Conservation (phyloP, 1,139 yeast species). For the Debaryomyces udenii region DNA sequence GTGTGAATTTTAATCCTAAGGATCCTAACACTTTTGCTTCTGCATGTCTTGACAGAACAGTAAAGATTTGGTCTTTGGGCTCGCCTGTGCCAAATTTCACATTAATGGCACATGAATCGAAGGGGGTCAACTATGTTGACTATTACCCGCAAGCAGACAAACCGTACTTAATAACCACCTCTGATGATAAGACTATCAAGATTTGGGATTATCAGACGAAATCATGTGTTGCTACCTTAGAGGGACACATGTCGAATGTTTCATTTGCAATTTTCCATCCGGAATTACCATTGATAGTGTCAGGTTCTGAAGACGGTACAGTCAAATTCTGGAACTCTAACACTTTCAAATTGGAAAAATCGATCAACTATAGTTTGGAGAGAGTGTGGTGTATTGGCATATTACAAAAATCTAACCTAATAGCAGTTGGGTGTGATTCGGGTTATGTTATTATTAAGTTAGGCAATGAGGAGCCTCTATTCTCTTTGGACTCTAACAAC, state of each 20-base stretch:
- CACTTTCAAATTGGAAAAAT: constrained; percentile 84
- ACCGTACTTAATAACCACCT: constrained; percentile 89
- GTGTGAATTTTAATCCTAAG: constrained; percentile 92
- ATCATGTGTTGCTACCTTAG: constrained; percentile 90
- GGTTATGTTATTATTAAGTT: constrained; percentile 85
- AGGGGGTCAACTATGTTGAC: constrained; percentile 94
- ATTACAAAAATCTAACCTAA: constrained; percentile 73
- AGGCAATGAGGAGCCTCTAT: constrained; percentile 93
- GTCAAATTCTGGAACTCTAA: constrained; percentile 79
- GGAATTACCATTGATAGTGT: constrained; percentile 82
- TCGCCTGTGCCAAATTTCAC: constrained; percentile 91
- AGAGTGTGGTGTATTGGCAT: constrained; percentile 95
- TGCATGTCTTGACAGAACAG: constrained; percentile 94
- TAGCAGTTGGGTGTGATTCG: constrained; percentile 93
- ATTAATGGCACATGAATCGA: constrained; percentile 84
- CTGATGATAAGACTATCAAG: constrained; percentile 89
- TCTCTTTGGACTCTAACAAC: constrained; percentile 91
- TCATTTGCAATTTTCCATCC: constrained; percentile 98
- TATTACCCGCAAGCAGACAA: constrained; percentile 97
- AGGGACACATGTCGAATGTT: constrained; percentile 92
- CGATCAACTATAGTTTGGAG: constrained; percentile 87
- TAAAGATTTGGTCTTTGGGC: constrained; percentile 95
- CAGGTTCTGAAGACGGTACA: constrained; percentile 85
- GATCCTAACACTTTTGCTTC: constrained; percentile 98
- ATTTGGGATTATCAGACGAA: constrained; percentile 98